Evolutionary conservation across 768 basidiomycete genomes (phyloP).

Genomic region (Rhizopogon sp.): DNA sequence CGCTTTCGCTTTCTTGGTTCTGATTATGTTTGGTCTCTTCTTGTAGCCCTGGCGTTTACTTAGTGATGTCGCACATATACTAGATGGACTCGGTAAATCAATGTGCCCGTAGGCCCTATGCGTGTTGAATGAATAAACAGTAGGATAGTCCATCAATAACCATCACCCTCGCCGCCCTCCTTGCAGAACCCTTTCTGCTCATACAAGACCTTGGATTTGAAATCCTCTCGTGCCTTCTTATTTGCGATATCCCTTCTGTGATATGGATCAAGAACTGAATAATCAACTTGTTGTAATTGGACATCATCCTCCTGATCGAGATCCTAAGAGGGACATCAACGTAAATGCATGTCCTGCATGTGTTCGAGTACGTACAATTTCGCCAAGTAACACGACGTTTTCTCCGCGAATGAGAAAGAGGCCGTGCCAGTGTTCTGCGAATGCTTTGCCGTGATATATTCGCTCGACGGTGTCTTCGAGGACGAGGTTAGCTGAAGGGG

Average conservation of each 20-base stretch:
- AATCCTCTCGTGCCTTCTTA: constrained; percentile 78
- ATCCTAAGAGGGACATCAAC: constrained; percentile 48
- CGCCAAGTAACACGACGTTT: constrained; percentile 95
- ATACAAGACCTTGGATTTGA: constrained; percentile 76
- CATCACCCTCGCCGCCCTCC: constrained; percentile 95
- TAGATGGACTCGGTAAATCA: neutral
- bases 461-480: constrained; percentile 94
- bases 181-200: constrained; percentile 88
- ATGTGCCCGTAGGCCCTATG: neutral
- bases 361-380: constrained; percentile 66
- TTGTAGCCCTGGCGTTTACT: constrained; percentile 13
- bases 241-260: constrained; percentile 68
- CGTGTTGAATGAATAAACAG: constrained; percentile 10
- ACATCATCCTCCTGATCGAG: constrained; percentile 90
- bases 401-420: constrained; percentile 95
- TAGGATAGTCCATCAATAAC: constrained; percentile 50
- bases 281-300: constrained; percentile 71
- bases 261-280: constrained; percentile 61
- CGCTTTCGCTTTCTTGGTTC: constrained; percentile 11
- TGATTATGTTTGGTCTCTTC: neutral
- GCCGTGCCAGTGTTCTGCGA: constrained; percentile 84
- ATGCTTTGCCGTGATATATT: constrained; percentile 85
- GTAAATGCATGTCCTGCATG: neutral
- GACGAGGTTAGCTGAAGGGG: constrained; percentile 83
- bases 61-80: constrained; percentile 2